phyloP scores from a whole-genome alignment of 345 rosid genomes.

The Bretschneidera sinensis region DNA sequence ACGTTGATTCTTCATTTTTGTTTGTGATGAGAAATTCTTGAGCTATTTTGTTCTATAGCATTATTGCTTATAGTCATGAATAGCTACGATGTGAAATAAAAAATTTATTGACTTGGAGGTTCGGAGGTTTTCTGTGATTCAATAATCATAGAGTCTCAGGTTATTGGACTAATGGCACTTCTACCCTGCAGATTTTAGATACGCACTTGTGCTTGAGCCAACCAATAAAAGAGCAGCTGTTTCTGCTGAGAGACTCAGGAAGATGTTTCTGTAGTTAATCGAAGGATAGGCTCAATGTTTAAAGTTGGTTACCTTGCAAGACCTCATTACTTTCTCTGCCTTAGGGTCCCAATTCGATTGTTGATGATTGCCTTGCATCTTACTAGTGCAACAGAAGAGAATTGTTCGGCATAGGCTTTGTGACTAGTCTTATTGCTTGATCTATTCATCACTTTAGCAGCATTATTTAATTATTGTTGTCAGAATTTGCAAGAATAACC shows the following conservation, averaged over 20 bases:
- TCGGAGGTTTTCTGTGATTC: not conserved
- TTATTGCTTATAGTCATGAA: too few relatives aligned
- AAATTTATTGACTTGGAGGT: not conserved
- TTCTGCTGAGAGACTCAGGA: slow-evolving; percentile 74
- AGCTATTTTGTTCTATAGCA: too few relatives aligned
- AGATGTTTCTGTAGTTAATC: slow-evolving; percentile 34
- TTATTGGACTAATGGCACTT: slow-evolving; percentile 1
- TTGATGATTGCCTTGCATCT: not conserved
- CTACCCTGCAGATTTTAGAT: slow-evolving; percentile 57
- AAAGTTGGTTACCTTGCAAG: not conserved
- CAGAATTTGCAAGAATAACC: slow-evolving; percentile 16
- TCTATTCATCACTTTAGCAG: slow-evolving; percentile 3
- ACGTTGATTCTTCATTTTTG: too few relatives aligned
- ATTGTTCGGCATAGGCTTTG: not conserved
- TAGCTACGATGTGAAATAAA: too few relatives aligned
- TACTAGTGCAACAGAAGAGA: not conserved
- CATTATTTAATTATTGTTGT: slow-evolving; percentile 5
- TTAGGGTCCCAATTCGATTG: not conserved
- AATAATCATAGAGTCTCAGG: too few relatives aligned
- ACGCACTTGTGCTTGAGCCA: slow-evolving; percentile 92
- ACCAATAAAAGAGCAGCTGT: slow-evolving; percentile 81
- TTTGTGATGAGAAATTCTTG: too few relatives aligned
- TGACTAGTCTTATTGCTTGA: not conserved
- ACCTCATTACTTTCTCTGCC: not conserved
- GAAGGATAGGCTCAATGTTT: slow-evolving; percentile 2